Evolutionary conservation across 73 alveolate genomes (phyloP), one percentile per base, ranked within the genome.

Genomic region (Blepharisma stoltei): DNA sequence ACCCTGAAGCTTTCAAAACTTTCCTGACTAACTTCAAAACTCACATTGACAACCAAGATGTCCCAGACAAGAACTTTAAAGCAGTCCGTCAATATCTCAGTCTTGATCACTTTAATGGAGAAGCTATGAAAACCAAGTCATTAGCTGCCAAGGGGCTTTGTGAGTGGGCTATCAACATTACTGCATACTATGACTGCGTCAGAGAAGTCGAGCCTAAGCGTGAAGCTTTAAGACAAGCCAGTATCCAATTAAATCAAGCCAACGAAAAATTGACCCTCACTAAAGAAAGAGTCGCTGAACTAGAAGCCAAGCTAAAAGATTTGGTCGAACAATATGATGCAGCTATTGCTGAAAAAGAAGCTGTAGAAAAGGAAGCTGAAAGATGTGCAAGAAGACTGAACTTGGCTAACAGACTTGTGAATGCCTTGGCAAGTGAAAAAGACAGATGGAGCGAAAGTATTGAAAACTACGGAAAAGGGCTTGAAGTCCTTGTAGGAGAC

Each of bases 171-270:
- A 81, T 88, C 76, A 95, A 95, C 85, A 95, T 95, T 88, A 86
- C 90, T 81, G 82, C 84, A 89, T 97, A 96, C 90, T 97, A 94
- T 83, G 98, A 96, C 82, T 99, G 97, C 78, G 99, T 97, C 76
- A 89, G 88, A 71, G 87, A 95, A n/a, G 99, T 97, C 55, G 99
- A 97, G 84, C 99, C 99, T 23, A 97, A 96, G 95, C 91, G 97
- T 44, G 84, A 92, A 49, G 98, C 98, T 67, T 92, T 97, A 82
- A 92, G 93, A 83, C 97, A 92, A 67, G 98, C 98, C 53, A 87
- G 90, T 18, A 80, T 84, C 48, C 95, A 95, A 85, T 92, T 96
- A 48, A 93, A 86, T 60, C 98, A 88, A 76, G 99, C 99, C n/a
- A 88, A 92, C 77, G 97, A 90, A 69, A 96, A 96, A 94, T 88